phyloP scores from a whole-genome alignment of 2,329 filamentous ascomycete species.

The Hypomyces perniciosus region DNA sequence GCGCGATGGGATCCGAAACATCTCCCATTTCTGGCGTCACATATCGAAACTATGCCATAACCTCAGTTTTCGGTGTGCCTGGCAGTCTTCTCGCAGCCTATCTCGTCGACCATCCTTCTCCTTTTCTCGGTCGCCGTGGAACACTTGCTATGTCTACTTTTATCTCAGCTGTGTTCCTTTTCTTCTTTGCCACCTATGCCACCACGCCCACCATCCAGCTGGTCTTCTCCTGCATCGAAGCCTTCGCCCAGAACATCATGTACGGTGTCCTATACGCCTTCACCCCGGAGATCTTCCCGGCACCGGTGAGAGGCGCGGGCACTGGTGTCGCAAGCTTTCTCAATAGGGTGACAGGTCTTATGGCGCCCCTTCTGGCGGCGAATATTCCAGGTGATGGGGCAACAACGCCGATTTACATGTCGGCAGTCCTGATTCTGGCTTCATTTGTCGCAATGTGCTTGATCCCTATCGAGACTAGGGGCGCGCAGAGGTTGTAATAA shows the following conservation, averaged over 20 bases:
- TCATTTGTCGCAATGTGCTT: conserved; percentile 55
- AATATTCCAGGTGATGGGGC: conserved; percentile 53
- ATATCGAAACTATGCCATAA: conserved; percentile 80
- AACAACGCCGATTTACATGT: conserved; percentile 52
- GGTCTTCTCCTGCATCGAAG: conserved; percentile 60
- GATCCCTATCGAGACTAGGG: conserved; percentile 59
- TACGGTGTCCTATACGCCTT: conserved; percentile 73
- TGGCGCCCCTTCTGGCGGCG: conserved; percentile 63
- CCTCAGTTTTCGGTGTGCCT: conserved; percentile 68
- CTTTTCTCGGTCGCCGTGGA: conserved; percentile 61
- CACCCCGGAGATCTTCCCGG: conserved; percentile 71
- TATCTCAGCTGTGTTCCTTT: conserved; percentile 62
- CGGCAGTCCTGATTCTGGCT: conserved; percentile 49
- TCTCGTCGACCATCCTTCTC: conserved; percentile 59
- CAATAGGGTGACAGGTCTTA: conserved; percentile 61
- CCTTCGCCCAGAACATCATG: conserved; percentile 71
- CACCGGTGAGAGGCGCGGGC: conserved; percentile 64
- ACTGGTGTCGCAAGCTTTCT: conserved; percentile 67
- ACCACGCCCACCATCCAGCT: conserved; percentile 53
- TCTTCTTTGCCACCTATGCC: conserved; percentile 58
- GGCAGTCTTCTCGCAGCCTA: conserved; percentile 70
- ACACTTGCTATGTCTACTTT: conserved; percentile 64
- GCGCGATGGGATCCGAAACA: conserved; percentile 25
- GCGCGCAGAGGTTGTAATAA: conserved; percentile 48
- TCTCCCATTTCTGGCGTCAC: conserved; percentile 41